Evolutionary conservation across 768 basidiomycete species (phyloP).

Genomic region (Galerina marginata): DNA sequence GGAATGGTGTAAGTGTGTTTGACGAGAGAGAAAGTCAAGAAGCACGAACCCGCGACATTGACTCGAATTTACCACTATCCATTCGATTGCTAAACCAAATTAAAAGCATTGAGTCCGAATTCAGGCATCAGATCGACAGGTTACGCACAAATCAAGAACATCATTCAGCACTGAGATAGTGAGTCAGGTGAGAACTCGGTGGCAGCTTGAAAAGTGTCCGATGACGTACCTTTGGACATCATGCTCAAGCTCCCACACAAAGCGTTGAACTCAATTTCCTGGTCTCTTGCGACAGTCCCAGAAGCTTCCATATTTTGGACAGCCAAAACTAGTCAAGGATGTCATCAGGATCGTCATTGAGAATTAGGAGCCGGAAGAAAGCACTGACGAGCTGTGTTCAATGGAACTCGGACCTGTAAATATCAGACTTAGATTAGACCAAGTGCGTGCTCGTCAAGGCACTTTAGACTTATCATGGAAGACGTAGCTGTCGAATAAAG

Average conservation of each 20-base stretch:
- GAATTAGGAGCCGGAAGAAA: constrained; percentile 14
- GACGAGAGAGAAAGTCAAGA: neutral
- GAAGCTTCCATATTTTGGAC: constrained; percentile 92
- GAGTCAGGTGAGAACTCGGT: constrained; percentile 1
- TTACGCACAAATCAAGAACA: constrained; percentile 75
- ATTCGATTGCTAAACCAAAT: constrained; percentile 67
- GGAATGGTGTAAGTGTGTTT: constrained; percentile 5
- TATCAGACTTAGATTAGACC: constrained; percentile 20
- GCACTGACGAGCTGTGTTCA: constrained; percentile 72
- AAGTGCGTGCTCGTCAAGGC: neutral
- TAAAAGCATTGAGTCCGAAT: neutral
- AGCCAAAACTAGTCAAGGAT: constrained; percentile 59
- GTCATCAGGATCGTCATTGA: neutral
- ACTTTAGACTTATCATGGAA: constrained; percentile 70
- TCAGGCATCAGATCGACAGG: constrained; percentile 1
- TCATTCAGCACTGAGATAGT: constrained; percentile 67
- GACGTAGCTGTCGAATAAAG: constrained; percentile 54
- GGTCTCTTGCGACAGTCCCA: constrained; percentile 70
- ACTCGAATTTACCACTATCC: constrained; percentile 87
- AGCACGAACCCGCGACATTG: constrained; percentile 52
- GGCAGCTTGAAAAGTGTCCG: neutral
- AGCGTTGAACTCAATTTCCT: constrained; percentile 89
- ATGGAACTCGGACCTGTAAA: constrained; percentile 77
- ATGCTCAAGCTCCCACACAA: constrained; percentile 81
- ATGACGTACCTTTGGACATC: constrained; percentile 79